phyloP scores from a whole-genome alignment of 202 grass and related monocot species.

The Carex sylvatica region DNA sequence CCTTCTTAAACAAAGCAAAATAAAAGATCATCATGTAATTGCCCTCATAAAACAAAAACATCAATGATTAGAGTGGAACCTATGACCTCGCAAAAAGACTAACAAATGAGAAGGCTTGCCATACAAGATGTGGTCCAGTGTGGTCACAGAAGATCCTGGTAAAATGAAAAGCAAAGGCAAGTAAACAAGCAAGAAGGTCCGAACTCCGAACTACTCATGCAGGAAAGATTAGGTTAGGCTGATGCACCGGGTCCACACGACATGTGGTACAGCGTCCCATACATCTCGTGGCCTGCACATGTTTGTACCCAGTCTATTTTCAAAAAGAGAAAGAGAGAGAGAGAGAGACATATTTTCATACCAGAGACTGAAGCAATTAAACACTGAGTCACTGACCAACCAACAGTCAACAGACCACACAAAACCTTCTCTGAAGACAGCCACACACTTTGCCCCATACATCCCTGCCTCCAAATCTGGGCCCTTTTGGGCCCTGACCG shows the following conservation, averaged over 20 bases:
- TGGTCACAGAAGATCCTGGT: background rate
- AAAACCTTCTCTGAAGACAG: conserved; percentile 5
- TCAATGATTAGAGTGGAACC: too few species aligned
- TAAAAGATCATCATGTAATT: too few species aligned
- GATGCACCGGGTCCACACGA: conserved; percentile 1
- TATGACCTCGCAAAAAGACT: too few species aligned
- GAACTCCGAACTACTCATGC: background rate
- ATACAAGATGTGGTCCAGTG: background rate
- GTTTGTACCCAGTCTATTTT: background rate
- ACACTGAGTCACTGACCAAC: background rate
- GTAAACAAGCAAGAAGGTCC: background rate
- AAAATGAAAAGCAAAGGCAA: background rate
- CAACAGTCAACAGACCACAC: background rate
- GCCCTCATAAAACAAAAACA: too few species aligned
- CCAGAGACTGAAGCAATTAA: conserved; percentile 2
- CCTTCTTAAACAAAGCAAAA: too few species aligned
- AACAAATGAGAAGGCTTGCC: background rate
- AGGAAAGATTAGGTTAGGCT: background rate
- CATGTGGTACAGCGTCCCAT: background rate
- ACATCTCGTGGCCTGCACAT: conserved; percentile 18
- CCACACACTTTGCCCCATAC: conserved; percentile 5
- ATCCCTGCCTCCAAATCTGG: background rate
- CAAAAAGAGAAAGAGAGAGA: background rate
- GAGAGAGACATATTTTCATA: background rate
- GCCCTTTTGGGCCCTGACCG: background rate